Evolutionary conservation across 1,284 basidiomycete genomes (phyloP).

Genomic region (Rhodotorula sp.): DNA sequence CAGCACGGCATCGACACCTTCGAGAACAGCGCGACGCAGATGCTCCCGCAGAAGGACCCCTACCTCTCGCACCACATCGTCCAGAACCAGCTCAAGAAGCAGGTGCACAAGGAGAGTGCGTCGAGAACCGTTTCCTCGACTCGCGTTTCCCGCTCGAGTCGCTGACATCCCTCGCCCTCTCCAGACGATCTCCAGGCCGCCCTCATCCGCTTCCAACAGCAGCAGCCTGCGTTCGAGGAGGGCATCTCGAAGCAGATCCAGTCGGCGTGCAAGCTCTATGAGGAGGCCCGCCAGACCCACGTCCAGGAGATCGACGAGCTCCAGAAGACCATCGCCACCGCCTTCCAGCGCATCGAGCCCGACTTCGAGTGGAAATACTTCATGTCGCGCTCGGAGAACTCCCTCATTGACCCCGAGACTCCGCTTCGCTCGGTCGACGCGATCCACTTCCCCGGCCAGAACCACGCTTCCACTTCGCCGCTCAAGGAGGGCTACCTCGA

Average conservation of each 20-base stretch:
- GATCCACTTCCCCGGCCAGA: conserved; percentile 43
- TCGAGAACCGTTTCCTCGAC: background rate
- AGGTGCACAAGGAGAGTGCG: conserved; percentile 40
- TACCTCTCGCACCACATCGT: conserved; percentile 40
- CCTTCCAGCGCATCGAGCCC: conserved; percentile 39
- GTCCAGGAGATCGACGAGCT: conserved; percentile 27
- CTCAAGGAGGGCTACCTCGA: conserved; percentile 43
- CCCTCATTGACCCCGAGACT: conserved; percentile 40
- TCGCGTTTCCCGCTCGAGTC: no score
- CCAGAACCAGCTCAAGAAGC: conserved; percentile 41
- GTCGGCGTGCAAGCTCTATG: conserved; percentile 34
- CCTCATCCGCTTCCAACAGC: conserved; percentile 40
- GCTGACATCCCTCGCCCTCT: background rate
- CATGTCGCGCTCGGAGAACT: conserved; percentile 11
- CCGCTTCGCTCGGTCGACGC: conserved; percentile 36
- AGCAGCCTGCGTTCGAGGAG: conserved; percentile 40
- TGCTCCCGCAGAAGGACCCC: conserved; percentile 44
- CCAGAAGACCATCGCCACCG: conserved; percentile 31
- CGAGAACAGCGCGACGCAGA: conserved; percentile 32
- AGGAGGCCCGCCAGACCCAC: conserved; percentile 27
- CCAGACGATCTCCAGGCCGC: conserved; percentile 36
- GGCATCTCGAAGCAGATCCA: conserved; percentile 30
- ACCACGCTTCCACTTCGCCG: conserved; percentile 39
- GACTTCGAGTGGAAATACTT: conserved; percentile 37
- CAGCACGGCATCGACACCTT: conserved; percentile 38